phyloP scores from a whole-genome alignment of 768 basidiomycete species.

The Boletus edulis region DNA sequence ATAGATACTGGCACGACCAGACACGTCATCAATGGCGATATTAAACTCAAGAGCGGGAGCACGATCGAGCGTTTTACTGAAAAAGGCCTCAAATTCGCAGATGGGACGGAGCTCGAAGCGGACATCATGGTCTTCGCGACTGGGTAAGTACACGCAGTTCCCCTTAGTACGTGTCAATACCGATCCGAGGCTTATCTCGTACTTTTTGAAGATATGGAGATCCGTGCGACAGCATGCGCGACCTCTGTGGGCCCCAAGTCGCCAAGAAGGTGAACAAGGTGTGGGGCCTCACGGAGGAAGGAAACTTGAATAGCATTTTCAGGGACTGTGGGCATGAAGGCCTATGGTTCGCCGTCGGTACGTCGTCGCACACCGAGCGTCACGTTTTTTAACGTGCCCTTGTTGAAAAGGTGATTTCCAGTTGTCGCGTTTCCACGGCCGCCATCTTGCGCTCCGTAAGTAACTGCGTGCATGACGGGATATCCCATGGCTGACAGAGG shows the following conservation, averaged over 20 bases:
- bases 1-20: slow-evolving; percentile 40
- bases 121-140: slow-evolving; percentile 35
- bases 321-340: slow-evolving; percentile 36
- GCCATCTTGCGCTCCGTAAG: slow-evolving; percentile 30
- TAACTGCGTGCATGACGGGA: not conserved
- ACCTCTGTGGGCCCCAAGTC: slow-evolving; percentile 46
- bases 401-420: slow-evolving; percentile 21
- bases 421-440: slow-evolving; percentile 27
- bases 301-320: slow-evolving; percentile 48
- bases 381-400: not conserved
- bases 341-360: slow-evolving; percentile 30
- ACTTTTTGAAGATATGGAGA: slow-evolving; percentile 43
- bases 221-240: slow-evolving; percentile 36
- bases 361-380: not conserved
- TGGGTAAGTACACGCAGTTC: slow-evolving; percentile 20
- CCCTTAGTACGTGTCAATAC: not conserved
- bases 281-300: slow-evolving; percentile 65
- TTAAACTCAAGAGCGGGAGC: slow-evolving; percentile 49
- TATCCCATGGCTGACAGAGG: not conserved
- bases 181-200: not conserved
- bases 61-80: slow-evolving; percentile 30
- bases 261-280: slow-evolving; percentile 47
- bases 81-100: slow-evolving; percentile 22
- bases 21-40: slow-evolving; percentile 44
- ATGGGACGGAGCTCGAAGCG: slow-evolving; percentile 26